Evolutionary conservation across 202 grass and related monocot genomes (phyloP).

Genomic region (Setaria italica): DNA sequence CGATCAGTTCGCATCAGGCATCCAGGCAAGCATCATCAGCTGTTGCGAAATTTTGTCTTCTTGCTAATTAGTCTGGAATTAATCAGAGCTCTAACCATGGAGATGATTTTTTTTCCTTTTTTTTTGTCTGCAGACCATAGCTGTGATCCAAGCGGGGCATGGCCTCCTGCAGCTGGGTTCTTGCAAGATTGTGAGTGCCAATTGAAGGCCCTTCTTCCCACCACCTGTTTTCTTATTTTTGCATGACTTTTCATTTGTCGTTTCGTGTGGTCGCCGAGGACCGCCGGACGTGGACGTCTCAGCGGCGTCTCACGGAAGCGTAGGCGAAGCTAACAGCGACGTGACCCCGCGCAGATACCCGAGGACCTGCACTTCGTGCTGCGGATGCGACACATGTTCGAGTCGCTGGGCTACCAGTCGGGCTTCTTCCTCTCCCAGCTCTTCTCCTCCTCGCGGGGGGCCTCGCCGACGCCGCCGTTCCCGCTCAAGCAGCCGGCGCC

Average conservation of each 20-base stretch:
- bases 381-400: slow-evolving; percentile 97
- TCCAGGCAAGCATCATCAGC: slow-evolving; percentile 61
- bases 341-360: slow-evolving; percentile 63
- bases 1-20: slow-evolving; percentile 96
- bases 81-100: slow-evolving; percentile 10
- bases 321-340: slow-evolving; percentile 21
- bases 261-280: slow-evolving; percentile 41
- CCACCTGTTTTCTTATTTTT: background rate
- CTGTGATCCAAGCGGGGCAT: slow-evolving; percentile 98
- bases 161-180: slow-evolving; percentile 95
- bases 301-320: slow-evolving; percentile 24
- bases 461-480: slow-evolving; percentile 59
- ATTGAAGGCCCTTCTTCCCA: background rate
- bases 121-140: slow-evolving; percentile 76
- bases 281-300: slow-evolving; percentile 44
- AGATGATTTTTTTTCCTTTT: background rate
- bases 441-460: slow-evolving; percentile 77
- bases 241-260: slow-evolving; percentile 42
- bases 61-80: background rate
- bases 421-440: slow-evolving; percentile 98
- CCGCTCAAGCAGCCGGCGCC: slow-evolving; percentile 57
- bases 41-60: background rate
- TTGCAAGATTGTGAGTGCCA: slow-evolving; percentile 89
- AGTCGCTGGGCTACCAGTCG: slow-evolving; percentile 94
- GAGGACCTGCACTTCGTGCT: slow-evolving; percentile 98